Base-by-base conservation (phyloP, 805 yeast species). In the Metschnikowia sp. region DNA sequence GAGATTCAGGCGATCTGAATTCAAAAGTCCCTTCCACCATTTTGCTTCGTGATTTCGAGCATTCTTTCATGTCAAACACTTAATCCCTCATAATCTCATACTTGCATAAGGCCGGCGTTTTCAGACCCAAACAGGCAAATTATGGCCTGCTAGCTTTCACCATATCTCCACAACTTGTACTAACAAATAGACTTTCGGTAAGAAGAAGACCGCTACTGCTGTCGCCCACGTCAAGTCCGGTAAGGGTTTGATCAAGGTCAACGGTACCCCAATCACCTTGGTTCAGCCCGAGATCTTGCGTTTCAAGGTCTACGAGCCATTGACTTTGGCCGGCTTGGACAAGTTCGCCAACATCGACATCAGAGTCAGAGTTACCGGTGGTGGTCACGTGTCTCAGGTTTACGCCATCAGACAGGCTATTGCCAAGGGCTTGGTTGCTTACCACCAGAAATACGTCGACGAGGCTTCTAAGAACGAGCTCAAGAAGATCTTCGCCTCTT, bases 321-420 rank as follows among this genome's bases (percentile, higher is more conserved):
- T 94, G 72, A 83, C 95, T 74, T 80, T 94, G 74, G 98, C 89
- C 72, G 99, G 99, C 72, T 84, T 94, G 73, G 98, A 94, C 84
- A 94, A 94, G 81, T 94, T 90, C 81, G 92, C 96, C 77, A 84
- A 85, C 83, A 86, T 94, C 69, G 99, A 94, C 81, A 89, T 94
- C 81, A 92, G 98, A 83, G 95, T 94, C 74, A 86, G 94, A 78
- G 98, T 94, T 73, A 84, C 96, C 74, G 99, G 99, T 79, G 99
- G 99, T 90, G 99, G 99, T 82, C 99, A 94, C 86, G 97, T 92
- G 65, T 92, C 98, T 61, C 99, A 94, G 84, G 96, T 94, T 64
- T 94, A 94, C 83, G 99, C 99, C 66, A 94, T 94, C 80, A 92
- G 99, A 84, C 99, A 94, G 77, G 99, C 99, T 62, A 88, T 94